Evolutionary conservation across 495 filamentous ascomycete genomes (phyloP).

Genomic region (Cercophora newfieldiana): DNA sequence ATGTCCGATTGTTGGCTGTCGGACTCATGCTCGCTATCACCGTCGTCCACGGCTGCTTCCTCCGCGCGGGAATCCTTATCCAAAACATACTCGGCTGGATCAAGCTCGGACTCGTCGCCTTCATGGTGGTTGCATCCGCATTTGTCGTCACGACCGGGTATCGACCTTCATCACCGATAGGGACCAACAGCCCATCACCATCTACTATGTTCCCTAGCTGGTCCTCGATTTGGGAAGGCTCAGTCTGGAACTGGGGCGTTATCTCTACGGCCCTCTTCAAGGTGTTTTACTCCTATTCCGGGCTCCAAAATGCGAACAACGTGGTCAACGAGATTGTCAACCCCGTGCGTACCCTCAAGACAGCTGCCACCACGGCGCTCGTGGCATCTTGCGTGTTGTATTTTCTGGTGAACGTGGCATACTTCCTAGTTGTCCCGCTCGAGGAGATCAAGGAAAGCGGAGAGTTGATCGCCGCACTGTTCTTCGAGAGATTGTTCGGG

Average conservation of each 20-base stretch:
- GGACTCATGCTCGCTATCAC: conserved; percentile 61
- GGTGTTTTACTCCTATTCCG: conserved; percentile 71
- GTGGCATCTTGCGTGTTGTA: conserved; percentile 63
- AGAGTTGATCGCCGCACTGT: conserved; percentile 65
- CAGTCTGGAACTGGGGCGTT: conserved; percentile 55
- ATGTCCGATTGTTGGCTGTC: conserved; percentile 61
- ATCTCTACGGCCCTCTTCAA: conserved; percentile 69
- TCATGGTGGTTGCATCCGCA: conserved; percentile 62
- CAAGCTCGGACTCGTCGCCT: conserved; percentile 64
- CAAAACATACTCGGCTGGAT: conserved; percentile 67
- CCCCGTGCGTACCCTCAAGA: conserved; percentile 65
- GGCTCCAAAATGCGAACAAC: conserved; percentile 68
- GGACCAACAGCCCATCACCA: background rate
- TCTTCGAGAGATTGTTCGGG: conserved; percentile 69
- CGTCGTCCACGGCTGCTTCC: conserved; percentile 60
- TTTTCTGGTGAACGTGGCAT: conserved; percentile 68
- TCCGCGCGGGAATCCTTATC: conserved; percentile 63
- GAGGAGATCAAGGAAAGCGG: conserved; percentile 68
- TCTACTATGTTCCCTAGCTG: conserved; percentile 23
- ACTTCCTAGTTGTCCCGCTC: conserved; percentile 66
- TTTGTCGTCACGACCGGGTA: conserved; percentile 50
- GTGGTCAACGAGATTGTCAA: conserved; percentile 75
- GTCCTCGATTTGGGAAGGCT: conserved; percentile 52
- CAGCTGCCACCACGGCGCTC: conserved; percentile 62
- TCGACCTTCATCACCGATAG: conserved; percentile 13